Evolutionary conservation across 1,284 basidiomycete species (phyloP).

Genomic region (Cerrena zonata): DNA sequence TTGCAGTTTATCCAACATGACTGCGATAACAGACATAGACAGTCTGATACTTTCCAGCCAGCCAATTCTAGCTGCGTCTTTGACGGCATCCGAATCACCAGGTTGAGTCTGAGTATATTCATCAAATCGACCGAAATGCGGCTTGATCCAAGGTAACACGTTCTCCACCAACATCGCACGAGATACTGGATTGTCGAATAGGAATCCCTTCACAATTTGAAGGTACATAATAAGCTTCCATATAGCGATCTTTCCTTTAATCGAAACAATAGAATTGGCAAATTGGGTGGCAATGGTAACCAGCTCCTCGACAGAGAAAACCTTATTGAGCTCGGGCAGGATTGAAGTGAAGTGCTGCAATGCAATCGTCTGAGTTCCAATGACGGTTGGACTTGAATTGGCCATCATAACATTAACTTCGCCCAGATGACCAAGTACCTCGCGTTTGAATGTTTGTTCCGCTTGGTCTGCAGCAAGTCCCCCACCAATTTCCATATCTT

Average conservation of each 20-base stretch:
- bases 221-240: slow-evolving; percentile 93
- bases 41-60: slow-evolving; percentile 90
- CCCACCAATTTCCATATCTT: slow-evolving; percentile 72
- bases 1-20: slow-evolving; percentile 88
- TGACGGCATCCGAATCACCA: slow-evolving; percentile 58
- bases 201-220: slow-evolving; percentile 81
- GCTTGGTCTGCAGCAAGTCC: slow-evolving; percentile 81
- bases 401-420: slow-evolving; percentile 91
- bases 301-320: slow-evolving; percentile 76
- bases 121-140: slow-evolving; percentile 89
- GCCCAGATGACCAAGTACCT: slow-evolving; percentile 68
- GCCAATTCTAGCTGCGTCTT: slow-evolving; percentile 72
- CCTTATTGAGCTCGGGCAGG: slow-evolving; percentile 79
- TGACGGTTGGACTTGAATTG: slow-evolving; percentile 74
- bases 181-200: slow-evolving; percentile 80
- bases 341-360: slow-evolving; percentile 93
- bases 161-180: slow-evolving; percentile 81
- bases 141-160: slow-evolving; percentile 89
- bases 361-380: slow-evolving; percentile 91
- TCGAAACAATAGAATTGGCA: slow-evolving; percentile 74
- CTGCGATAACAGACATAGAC: slow-evolving; percentile 78
- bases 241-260: slow-evolving; percentile 82
- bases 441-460: slow-evolving; percentile 80
- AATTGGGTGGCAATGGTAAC: slow-evolving; percentile 83
- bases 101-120: slow-evolving; percentile 61